Percentiles rank a stretch among this genome's conserved stretches.
These are phyloP conservation scores for Hyaloperonospora brassicae DNA, from an alignment of 352 stramenopile genomes.

Conservation along the genomic window DNA sequence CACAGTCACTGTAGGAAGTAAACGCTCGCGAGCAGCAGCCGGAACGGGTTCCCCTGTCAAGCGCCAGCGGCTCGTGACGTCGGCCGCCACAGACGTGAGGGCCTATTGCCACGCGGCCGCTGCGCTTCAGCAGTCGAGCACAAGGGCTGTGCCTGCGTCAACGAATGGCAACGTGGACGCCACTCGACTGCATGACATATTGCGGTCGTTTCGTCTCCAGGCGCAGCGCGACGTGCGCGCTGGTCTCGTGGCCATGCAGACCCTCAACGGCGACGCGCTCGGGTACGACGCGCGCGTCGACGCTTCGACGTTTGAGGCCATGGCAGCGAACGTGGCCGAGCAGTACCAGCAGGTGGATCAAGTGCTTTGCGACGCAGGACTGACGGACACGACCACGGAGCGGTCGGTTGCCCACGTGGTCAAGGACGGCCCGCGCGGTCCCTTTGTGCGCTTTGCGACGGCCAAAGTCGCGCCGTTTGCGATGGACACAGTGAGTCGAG, in stretches of 20 bases:
- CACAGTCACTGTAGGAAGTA: too few relatives aligned
- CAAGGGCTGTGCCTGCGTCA: too few relatives aligned
- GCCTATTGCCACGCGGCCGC: too few relatives aligned
- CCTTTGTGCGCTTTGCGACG: slow-evolving; percentile 29
- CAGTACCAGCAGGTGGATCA: slow-evolving; percentile 21
- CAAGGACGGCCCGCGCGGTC: slow-evolving; percentile 14
- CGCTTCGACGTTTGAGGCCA: slow-evolving; percentile 11
- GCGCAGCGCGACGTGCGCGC: slow-evolving; percentile 6
- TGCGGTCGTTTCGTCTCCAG: slow-evolving; percentile 13
- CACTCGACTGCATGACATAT: slow-evolving; percentile 9
- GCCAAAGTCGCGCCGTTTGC: slow-evolving; percentile 24
- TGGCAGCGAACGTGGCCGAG: slow-evolving; percentile 17
- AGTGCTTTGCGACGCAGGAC: slow-evolving; percentile 25
- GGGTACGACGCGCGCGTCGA: slow-evolving; percentile 26
- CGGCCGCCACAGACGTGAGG: too few relatives aligned
- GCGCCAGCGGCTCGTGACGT: too few relatives aligned
- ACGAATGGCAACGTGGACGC: not conserved
- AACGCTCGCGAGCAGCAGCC: too few relatives aligned
- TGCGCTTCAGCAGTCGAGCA: too few relatives aligned
- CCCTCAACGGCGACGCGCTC: slow-evolving; percentile 2
- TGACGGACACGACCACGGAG: slow-evolving; percentile 16
- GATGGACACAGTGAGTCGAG: slow-evolving; percentile 15
- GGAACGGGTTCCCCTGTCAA: too few relatives aligned
- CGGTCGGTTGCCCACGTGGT: slow-evolving; percentile 17
- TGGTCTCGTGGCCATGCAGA: not conserved